Percentiles rank a stretch among this genome's conserved stretches.
These are phyloP conservation scores for Plasmodium adleri DNA, from an alignment of 169 alveolate genomes.

Conservation along the genomic window DNA sequence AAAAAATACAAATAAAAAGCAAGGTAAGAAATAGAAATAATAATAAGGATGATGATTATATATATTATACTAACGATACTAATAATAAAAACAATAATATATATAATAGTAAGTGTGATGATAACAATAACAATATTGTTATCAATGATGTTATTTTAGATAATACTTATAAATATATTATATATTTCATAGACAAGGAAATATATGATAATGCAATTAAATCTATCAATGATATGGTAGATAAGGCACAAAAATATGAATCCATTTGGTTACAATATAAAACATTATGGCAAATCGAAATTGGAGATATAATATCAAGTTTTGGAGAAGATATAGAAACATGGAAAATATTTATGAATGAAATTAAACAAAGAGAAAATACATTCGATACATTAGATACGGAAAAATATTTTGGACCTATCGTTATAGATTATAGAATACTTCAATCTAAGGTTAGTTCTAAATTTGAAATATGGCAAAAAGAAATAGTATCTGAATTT, in stretches of 20 bases:
- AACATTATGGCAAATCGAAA: constrained; percentile 96
- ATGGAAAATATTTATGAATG: constrained; percentile 96
- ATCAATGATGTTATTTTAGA: constrained; percentile 75
- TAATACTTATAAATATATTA: constrained; percentile 72
- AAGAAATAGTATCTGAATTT: constrained; percentile 94
- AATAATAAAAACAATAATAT: constrained; percentile 5
- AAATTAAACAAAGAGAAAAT: constrained; percentile 91
- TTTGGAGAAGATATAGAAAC: constrained; percentile 93
- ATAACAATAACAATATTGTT: not conserved
- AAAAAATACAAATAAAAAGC: constrained; percentile 61
- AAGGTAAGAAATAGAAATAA: not conserved
- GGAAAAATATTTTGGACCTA: constrained; percentile 94
- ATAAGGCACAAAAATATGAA: constrained; percentile 89
- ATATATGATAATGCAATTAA: constrained; percentile 76
- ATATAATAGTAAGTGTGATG: not conserved
- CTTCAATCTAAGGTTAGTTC: constrained; percentile 87
- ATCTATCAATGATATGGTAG: constrained; percentile 79
- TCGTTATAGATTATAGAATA: constrained; percentile 92
- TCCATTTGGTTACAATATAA: constrained; percentile 96
- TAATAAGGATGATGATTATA: constrained; percentile 46
- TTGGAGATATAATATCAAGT: constrained; percentile 88
- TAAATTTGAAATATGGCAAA: constrained; percentile 96
- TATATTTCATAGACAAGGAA: constrained; percentile 83
- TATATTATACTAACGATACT: constrained; percentile 74
- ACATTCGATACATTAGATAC: constrained; percentile 94